Percentiles rank a stretch among this genome's conserved stretches.
phyloP scores from a whole-genome alignment of 768 basidiomycete genomes.

The Panellus pusillus region DNA sequence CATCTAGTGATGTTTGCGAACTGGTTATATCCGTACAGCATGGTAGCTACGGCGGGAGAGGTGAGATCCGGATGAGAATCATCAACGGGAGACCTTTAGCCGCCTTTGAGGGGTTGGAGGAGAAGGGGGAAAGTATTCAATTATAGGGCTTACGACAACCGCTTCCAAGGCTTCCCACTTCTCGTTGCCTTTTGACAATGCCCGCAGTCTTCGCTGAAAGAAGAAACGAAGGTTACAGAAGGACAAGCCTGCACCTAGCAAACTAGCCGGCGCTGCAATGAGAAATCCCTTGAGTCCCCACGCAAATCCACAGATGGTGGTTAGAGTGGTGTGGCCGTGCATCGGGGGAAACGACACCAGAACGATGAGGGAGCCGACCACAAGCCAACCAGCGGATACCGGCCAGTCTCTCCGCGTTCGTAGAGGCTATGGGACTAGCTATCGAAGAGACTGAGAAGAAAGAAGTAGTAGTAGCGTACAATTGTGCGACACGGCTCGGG shows the following conservation, averaged over 20 bases:
- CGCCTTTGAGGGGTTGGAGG: constrained; percentile 38
- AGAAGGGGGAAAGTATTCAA: neutral
- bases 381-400: constrained; percentile 61
- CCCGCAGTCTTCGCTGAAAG: constrained; percentile 54
- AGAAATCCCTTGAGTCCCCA: constrained; percentile 79
- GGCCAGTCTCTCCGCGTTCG: constrained; percentile 62
- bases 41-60: constrained; percentile 60
- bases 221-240: constrained; percentile 62
- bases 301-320: constrained; percentile 77
- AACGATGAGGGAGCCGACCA: constrained; percentile 44
- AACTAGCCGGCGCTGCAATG: constrained; percentile 58
- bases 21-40: neutral
- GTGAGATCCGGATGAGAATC: constrained; percentile 76
- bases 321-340: constrained; percentile 65
- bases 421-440: constrained; percentile 40
- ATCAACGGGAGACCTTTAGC: constrained; percentile 81
- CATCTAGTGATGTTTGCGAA: constrained; percentile 33
- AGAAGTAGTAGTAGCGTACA: constrained; percentile 16
- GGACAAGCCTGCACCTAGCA: constrained; percentile 61
- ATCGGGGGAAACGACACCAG: constrained; percentile 58
- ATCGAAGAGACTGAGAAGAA: neutral
- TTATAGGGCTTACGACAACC: constrained; percentile 59
- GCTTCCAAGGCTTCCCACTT: constrained; percentile 79
- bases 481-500: constrained; percentile 68
- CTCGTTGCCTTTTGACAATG: constrained; percentile 61